These are phyloP conservation scores for Xylaria multiplex DNA, from an alignment of 2,329 filamentous ascomycete genomes.

Conservation along the genomic window DNA sequence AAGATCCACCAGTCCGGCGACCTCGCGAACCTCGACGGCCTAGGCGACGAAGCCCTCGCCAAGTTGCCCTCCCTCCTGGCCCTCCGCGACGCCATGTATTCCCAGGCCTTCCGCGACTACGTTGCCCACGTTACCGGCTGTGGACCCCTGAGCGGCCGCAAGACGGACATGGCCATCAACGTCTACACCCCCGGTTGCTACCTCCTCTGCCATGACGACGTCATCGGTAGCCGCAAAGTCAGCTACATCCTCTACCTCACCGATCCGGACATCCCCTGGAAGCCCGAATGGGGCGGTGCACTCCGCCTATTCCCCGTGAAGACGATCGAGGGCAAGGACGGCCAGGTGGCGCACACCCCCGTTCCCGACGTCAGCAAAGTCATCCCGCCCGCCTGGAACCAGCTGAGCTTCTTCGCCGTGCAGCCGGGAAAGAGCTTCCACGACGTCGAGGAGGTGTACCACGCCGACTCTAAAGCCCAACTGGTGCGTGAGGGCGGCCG, in stretches of 20 bases:
- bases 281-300: conserved; percentile 91
- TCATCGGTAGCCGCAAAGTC: conserved; percentile 94
- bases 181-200: conserved; percentile 97
- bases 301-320: conserved; percentile 84
- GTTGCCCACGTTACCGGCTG: conserved; percentile 86
- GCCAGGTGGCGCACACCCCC: conserved; percentile 81
- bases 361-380: conserved; percentile 79
- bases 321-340: conserved; percentile 72
- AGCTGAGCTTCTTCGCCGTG: conserved; percentile 97
- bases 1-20: conserved; percentile 99
- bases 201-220: conserved; percentile 95
- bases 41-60: conserved; percentile 84
- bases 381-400: conserved; percentile 96
- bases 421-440: conserved; percentile 99
- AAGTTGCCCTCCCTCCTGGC: conserved; percentile 89
- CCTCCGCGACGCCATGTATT: conserved; percentile 95
- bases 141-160: conserved; percentile 86
- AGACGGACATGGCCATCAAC: conserved; percentile 99
- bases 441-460: conserved; percentile 97
- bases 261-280: conserved; percentile 90
- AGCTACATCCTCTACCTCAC: conserved; percentile 98
- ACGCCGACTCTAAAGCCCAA: conserved; percentile 67
- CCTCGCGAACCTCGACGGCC: conserved; percentile 92
- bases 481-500: conserved; percentile 76
- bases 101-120: conserved; percentile 86